These are phyloP conservation scores for Cladobotryum mycophilum DNA, from an alignment of 2,329 filamentous ascomycete species.

Conservation along the genomic window DNA sequence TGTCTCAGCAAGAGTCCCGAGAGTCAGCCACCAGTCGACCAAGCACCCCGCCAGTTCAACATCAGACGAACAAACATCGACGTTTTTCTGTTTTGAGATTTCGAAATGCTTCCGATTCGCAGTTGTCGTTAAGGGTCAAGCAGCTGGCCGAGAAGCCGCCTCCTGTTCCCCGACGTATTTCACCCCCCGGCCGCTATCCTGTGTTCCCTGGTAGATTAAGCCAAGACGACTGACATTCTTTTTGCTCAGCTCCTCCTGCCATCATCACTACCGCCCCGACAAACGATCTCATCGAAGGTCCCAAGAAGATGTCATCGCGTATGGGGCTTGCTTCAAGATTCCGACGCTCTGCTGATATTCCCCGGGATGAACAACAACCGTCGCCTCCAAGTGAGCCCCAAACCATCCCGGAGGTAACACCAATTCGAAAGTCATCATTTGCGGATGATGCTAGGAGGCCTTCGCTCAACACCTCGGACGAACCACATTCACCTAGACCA, in stretches of 20 bases:
- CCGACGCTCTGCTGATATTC: slow-evolving; percentile 45
- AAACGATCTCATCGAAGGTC: slow-evolving; percentile 45
- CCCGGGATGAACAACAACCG: slow-evolving; percentile 26
- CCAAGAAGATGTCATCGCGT: slow-evolving; percentile 51
- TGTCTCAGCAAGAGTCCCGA: slow-evolving; percentile 18
- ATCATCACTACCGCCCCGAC: slow-evolving; percentile 94
- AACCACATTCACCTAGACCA: slow-evolving; percentile 37
- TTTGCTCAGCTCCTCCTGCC: slow-evolving; percentile 50
- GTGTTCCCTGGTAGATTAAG: slow-evolving; percentile 5
- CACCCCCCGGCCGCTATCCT: slow-evolving; percentile 3
- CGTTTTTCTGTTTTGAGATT: slow-evolving; percentile 71
- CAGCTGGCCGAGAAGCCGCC: slow-evolving; percentile 55
- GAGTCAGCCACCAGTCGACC: slow-evolving; percentile 27
- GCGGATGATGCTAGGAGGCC: slow-evolving; percentile 32
- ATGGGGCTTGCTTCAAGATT: slow-evolving; percentile 48
- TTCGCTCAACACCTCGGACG: slow-evolving; percentile 44
- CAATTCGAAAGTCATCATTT: slow-evolving; percentile 36
- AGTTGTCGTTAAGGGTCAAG: slow-evolving; percentile 70
- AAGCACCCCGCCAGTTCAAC: slow-evolving; percentile 37
- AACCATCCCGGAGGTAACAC: slow-evolving; percentile 1
- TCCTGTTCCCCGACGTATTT: slow-evolving; percentile 50
- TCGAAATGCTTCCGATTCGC: slow-evolving; percentile 88
- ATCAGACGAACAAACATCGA: slow-evolving; percentile 50
- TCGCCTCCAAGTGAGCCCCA: not conserved
- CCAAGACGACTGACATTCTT: slow-evolving; percentile 21